Evolutionary conservation across 192 early-diverging fungal species (phyloP), one percentile per base, ranked within the genome.

Genomic region (Rhizophlyctis rosea): DNA sequence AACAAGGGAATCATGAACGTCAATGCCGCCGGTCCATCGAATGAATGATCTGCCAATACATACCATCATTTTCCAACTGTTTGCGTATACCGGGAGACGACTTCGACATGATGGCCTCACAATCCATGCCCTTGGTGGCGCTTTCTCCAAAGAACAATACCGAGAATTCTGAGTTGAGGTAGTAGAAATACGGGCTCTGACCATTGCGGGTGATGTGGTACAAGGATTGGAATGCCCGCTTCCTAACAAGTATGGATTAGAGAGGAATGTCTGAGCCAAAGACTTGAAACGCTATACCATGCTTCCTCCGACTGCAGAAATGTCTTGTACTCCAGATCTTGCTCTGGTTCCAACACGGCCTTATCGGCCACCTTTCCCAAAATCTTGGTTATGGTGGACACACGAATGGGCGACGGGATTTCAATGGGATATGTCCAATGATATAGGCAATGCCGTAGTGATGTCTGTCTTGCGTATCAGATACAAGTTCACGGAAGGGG

Each of bases 91-190:
- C 67, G 30, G 35, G 18, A 21, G 51, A 60, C 2, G 59, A 54
- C 7, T 35, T 27, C 23, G 67, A 61, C 67, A 68, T 36, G 5
- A 61, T 32, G 7, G 67, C 67, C 31, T 18, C 30, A 49, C 49
- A 52, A 24, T 49, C 39, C 23, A 4, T 25, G 5, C 51, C 16
- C 21, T 21, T 33, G 1, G n/a, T 34, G n/a, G 9, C 21, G 7
- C 52, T 33, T 23, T 51, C 29, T 9, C 24, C 21, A 24, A 61
- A 47, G 21, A 68, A 61, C 14, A 68, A 30, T 14, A 68, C 59
- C 7, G 59, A 61, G 23, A 68, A 68, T 33, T 68, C 47, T 27
- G 59, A 47, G 32, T 68, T 68, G 14, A 68, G 3, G 35, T 68
- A 68, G 34, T 61, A 68, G 31, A 68, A 68, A 28, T 68, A 61